Evolutionary conservation across 176 grass and related monocot species (phyloP), one percentile per base, ranked within the genome.

Genomic region (Raddia guianensis): DNA sequence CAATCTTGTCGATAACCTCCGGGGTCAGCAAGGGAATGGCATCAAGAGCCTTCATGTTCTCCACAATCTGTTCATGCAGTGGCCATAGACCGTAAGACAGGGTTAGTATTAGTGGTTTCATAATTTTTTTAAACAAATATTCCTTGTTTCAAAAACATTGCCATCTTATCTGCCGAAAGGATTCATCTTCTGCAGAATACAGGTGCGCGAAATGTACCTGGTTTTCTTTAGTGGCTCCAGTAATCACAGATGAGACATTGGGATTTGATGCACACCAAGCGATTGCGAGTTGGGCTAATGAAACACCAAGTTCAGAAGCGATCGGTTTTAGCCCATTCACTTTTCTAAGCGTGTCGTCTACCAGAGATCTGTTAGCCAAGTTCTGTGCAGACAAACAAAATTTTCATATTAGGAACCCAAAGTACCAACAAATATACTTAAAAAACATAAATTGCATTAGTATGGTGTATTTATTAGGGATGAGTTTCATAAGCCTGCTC

Each of bases 231-330:
- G 97, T 99, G 33, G 97, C 90, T 59, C 96, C 95, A 21, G 96
- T 99, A 78, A 99, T 99, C 82, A 99, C 92, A 15, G 96, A 95
- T 7, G 96, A 99, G 70, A 99, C 93, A 6, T 95, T 88, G 20
- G 96, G 96, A 55, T 99, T 99, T 48, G 96, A 91, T 43, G 93
- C 93, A 60, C 96, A 99, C 96, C 96, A 99, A 21, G 96, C 96
- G 63, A 99, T 95, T 16, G 90, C 80, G 44, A 99, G 96, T 44
- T 99, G 96, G 45, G 96, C 83, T 63, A 99, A 75, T 0, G 96
- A 86, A 72, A 99, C 90, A 10, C 84, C 96, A 46, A 99, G 83
- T 55, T 90, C 96, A 15, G 88, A 70, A 7, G 96, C 96, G 76
- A 99, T 93, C 12, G 90, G 92, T 64, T 99, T 95, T 37, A 99